phyloP scores from a whole-genome alignment of 805 yeast species.

The Hemisphaericaspora nanyangensis region DNA sequence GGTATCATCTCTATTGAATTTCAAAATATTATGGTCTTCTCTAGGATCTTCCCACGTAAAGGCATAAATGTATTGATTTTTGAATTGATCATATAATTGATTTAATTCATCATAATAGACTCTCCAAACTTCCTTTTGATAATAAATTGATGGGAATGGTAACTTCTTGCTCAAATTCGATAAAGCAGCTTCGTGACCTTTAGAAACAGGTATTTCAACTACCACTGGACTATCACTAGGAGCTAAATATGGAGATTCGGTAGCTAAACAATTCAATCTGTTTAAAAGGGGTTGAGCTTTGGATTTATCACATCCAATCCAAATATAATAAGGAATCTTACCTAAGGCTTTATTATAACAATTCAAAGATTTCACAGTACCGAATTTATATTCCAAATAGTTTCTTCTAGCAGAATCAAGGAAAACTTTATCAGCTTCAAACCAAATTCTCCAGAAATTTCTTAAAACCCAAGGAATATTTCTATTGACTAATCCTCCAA shows the following conservation, averaged over 20 bases:
- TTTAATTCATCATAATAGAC: conserved; percentile 73
- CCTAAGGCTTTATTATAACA: conserved; percentile 63
- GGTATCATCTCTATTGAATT: conserved; percentile 60
- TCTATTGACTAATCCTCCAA: conserved; percentile 70
- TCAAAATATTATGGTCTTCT: conserved; percentile 67
- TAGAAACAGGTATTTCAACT: conserved; percentile 37
- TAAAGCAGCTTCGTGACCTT: conserved; percentile 77
- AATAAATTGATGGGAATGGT: conserved; percentile 78
- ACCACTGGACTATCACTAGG: conserved; percentile 36
- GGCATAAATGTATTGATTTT: conserved; percentile 77
- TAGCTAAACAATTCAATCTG: conserved; percentile 69
- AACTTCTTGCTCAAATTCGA: conserved; percentile 56
- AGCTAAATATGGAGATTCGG: conserved; percentile 78
- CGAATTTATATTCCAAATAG: conserved; percentile 77
- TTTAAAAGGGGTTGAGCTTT: conserved; percentile 44
- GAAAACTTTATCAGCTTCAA: conserved; percentile 77
- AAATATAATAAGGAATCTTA: conserved; percentile 75
- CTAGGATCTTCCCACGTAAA: conserved; percentile 91
- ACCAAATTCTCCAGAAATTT: conserved; percentile 86
- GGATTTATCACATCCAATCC: conserved; percentile 61
- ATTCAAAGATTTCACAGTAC: conserved; percentile 74
- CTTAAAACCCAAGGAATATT: conserved; percentile 74
- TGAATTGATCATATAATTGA: conserved; percentile 66
- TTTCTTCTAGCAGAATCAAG: conserved; percentile 79
- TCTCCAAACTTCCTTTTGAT: conserved; percentile 74